Conservation (phyloP, 805 yeast species). For the Teunomyces funiuensis region DNA sequence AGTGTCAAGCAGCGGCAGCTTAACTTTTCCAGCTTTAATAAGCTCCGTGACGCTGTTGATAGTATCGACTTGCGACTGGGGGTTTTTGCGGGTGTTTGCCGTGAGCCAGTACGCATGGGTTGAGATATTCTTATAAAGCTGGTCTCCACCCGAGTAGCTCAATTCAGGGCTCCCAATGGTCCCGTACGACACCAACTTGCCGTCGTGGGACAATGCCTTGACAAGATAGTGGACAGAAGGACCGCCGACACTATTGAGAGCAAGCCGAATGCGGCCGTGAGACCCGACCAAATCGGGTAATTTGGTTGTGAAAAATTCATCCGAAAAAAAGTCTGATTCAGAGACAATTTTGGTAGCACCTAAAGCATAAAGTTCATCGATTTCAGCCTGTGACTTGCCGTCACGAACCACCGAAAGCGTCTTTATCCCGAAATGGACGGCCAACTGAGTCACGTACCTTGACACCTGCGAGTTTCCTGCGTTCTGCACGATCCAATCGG, state of each 20-base stretch:
- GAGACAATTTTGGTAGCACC: conserved; percentile 34
- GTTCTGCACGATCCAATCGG: conserved; percentile 35
- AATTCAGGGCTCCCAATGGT: conserved; percentile 16
- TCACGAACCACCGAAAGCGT: conserved; percentile 29
- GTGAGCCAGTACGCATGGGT: conserved; percentile 34
- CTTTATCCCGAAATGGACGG: conserved; percentile 22
- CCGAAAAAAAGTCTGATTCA: conserved; percentile 25
- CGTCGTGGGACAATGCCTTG: conserved; percentile 24
- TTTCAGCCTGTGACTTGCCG: conserved; percentile 25
- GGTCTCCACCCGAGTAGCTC: conserved; percentile 21
- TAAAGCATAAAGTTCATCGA: conserved; percentile 20
- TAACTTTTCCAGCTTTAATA: conserved; percentile 57
- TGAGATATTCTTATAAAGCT: conserved; percentile 31
- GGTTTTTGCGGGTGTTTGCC: conserved; percentile 36
- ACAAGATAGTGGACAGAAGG: conserved; percentile 20
- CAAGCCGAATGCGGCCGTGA: conserved; percentile 26
- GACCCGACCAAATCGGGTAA: conserved; percentile 17
- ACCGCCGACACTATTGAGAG: conserved; percentile 35
- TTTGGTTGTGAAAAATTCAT: conserved; percentile 13
- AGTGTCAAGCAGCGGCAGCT: conserved; percentile 5
- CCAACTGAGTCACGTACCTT: conserved; percentile 30
- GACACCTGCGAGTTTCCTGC: conserved; percentile 37
- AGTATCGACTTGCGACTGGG: conserved; percentile 57
- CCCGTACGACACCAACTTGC: conserved; percentile 32
- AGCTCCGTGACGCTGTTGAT: conserved; percentile 55